Percentiles rank a stretch among this genome's conserved stretches.
phyloP scores from a whole-genome alignment of 495 filamentous ascomycete genomes.

The Penicillium egyptiacum region DNA sequence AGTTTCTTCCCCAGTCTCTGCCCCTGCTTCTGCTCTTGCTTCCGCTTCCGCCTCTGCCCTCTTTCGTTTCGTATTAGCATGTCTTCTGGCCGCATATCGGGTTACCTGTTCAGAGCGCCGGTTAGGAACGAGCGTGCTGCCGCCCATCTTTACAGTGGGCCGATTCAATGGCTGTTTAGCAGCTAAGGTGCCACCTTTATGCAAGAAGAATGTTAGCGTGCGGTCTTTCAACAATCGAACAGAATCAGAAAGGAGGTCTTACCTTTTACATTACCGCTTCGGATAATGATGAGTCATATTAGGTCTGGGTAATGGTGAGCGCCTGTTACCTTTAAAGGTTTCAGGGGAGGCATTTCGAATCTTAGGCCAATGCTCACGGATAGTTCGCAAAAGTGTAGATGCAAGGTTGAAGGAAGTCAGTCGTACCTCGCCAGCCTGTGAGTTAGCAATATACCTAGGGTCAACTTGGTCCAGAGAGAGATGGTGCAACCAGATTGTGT shows the following conservation, averaged over 20 bases:
- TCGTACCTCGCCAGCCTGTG: constrained; percentile 5
- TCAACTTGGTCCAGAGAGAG: background rate
- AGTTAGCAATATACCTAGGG: background rate
- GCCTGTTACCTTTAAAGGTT: background rate
- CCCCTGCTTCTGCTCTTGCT: background rate
- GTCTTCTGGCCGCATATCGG: background rate
- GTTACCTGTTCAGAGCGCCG: background rate
- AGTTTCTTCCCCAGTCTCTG: too few relatives aligned
- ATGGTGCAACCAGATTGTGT: constrained; percentile 4
- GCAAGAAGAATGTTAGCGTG: background rate
- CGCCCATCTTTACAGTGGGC: background rate
- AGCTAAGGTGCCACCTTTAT: background rate
- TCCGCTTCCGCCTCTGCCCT: background rate
- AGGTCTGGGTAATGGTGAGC: constrained; percentile 2
- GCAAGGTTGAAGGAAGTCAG: constrained; percentile 1
- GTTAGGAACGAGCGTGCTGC: background rate
- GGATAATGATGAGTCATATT: constrained; percentile 16
- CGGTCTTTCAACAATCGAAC: background rate
- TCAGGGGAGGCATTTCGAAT: constrained; percentile 1
- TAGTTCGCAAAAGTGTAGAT: constrained; percentile 3
- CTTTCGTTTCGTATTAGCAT: background rate
- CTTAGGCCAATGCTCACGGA: background rate
- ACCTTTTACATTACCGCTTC: background rate
- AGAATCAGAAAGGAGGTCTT: background rate
- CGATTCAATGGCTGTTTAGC: background rate